phyloP scores from a whole-genome alignment of 225 moss, liverwort and hornwort genomes.

The Marchantia paleacea region DNA sequence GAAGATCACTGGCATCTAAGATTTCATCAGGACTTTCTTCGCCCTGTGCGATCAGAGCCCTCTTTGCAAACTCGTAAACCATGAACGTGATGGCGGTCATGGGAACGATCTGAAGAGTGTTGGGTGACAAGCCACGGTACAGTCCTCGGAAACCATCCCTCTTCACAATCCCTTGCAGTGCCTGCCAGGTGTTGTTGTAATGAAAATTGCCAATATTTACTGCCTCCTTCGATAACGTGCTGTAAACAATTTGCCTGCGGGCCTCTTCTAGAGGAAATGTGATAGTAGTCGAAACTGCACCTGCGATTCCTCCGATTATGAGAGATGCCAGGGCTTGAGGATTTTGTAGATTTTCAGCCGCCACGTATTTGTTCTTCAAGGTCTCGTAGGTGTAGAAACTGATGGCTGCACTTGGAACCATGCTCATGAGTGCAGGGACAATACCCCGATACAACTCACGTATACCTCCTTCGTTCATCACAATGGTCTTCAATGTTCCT shows the following conservation, averaged over 20 bases:
- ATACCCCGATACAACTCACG: slow-evolving; percentile 68
- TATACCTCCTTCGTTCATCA: slow-evolving; percentile 60
- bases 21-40: slow-evolving; percentile 71
- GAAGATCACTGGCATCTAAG: slow-evolving; percentile 42
- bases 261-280: slow-evolving; percentile 80
- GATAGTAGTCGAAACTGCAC: slow-evolving; percentile 55
- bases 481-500: slow-evolving; percentile 41
- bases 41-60: slow-evolving; percentile 59
- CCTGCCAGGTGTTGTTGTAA: slow-evolving; percentile 65
- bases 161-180: slow-evolving; percentile 56
- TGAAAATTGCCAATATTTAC: slow-evolving; percentile 19
- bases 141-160: slow-evolving; percentile 56
- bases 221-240: slow-evolving; percentile 44
- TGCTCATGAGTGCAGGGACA: slow-evolving; percentile 58
- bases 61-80: slow-evolving; percentile 77
- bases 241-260: slow-evolving; percentile 64
- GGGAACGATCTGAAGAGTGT: slow-evolving; percentile 60
- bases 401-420: slow-evolving; percentile 65
- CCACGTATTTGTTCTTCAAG: slow-evolving; percentile 39
- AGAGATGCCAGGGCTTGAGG: slow-evolving; percentile 53
- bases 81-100: slow-evolving; percentile 67
- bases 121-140: slow-evolving; percentile 61
- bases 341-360: not conserved
- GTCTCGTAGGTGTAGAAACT: slow-evolving; percentile 90
- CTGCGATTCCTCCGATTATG: slow-evolving; percentile 68